These are phyloP conservation scores for Evansstolkia leycettana DNA, from an alignment of 495 filamentous ascomycete genomes.

Conservation along the genomic window DNA sequence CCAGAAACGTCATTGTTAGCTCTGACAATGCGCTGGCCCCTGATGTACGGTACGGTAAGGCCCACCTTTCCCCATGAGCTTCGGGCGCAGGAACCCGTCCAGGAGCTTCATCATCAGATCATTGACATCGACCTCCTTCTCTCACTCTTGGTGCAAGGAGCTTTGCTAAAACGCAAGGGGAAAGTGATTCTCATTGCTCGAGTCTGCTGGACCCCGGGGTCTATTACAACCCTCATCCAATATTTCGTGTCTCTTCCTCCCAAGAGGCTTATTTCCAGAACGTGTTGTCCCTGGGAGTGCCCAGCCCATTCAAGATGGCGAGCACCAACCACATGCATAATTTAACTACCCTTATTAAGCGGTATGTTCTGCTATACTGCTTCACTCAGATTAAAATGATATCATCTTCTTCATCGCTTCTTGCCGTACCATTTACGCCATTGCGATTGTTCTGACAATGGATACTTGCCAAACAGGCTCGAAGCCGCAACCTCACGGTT, in stretches of 20 bases:
- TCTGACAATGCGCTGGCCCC: not conserved
- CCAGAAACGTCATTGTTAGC: slow-evolving; percentile 7
- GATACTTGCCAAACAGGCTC: slow-evolving; percentile 45
- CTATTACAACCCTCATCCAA: not conserved
- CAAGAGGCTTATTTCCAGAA: slow-evolving; percentile 4
- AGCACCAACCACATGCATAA: slow-evolving; percentile 74
- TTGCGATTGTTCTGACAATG: slow-evolving; percentile 15
- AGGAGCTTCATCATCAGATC: slow-evolving; percentile 10
- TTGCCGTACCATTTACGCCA: not conserved
- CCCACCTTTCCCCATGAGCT: slow-evolving; percentile 8
- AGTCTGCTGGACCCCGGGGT: not conserved
- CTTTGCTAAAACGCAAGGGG: too few relatives aligned
- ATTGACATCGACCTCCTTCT: too few relatives aligned
- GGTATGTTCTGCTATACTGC: slow-evolving; percentile 41
- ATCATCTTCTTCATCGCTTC: not conserved
- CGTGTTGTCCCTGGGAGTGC: slow-evolving; percentile 9
- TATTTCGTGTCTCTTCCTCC: slow-evolving; percentile 2
- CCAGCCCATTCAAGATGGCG: slow-evolving; percentile 29
- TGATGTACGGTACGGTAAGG: slow-evolving; percentile 11
- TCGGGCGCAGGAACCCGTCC: slow-evolving; percentile 9
- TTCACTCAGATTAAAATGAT: not conserved
- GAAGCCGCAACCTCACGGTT: slow-evolving; percentile 94
- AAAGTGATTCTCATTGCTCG: too few relatives aligned
- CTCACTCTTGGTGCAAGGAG: too few relatives aligned
- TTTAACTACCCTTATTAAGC: slow-evolving; percentile 92